phyloP scores from a whole-genome alignment of 139 green algal genomes.

The Volvox reticuliferus region DNA sequence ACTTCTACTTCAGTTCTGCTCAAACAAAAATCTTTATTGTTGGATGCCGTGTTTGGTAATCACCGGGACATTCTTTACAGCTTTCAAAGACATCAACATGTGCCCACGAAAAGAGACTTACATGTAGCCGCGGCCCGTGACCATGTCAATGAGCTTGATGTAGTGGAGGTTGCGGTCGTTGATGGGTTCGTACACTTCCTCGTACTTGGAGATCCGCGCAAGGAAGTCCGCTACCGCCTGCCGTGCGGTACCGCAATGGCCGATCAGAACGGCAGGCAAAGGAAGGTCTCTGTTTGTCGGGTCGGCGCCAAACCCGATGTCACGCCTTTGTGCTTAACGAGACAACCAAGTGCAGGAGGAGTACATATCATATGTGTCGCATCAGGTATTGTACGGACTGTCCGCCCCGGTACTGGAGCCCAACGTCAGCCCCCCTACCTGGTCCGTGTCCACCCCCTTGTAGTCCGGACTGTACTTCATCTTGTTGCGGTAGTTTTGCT shows the following conservation, averaged over 20 bases:
- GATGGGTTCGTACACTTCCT: conserved; percentile 95
- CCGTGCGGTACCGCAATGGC: not conserved
- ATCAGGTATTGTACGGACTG: no score
- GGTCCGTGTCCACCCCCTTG: conserved; percentile 69
- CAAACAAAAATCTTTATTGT: no score
- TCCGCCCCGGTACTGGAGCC: no score
- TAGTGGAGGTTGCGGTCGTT: conserved; percentile 89
- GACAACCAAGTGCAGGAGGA: no score
- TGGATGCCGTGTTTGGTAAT: no score
- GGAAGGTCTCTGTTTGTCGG: no score
- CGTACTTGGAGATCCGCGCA: conserved; percentile 88
- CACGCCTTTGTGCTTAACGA: no score
- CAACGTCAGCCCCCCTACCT: conserved; percentile 54
- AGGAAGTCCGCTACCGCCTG: conserved; percentile 89
- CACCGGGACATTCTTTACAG: no score
- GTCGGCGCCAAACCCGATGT: no score
- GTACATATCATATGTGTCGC: no score
- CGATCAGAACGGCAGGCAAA: not conserved
- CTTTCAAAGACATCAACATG: no score
- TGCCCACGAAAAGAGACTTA: not conserved
- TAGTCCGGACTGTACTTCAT: conserved; percentile 91
- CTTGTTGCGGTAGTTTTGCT: conserved; percentile 95
- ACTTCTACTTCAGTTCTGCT: no score
- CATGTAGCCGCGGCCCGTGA: conserved; percentile 72
- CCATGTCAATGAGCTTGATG: conserved; percentile 94